These are phyloP conservation scores for Lachnellula occidentalis DNA, from an alignment of 2,329 filamentous ascomycete genomes.

Conservation along the genomic window DNA sequence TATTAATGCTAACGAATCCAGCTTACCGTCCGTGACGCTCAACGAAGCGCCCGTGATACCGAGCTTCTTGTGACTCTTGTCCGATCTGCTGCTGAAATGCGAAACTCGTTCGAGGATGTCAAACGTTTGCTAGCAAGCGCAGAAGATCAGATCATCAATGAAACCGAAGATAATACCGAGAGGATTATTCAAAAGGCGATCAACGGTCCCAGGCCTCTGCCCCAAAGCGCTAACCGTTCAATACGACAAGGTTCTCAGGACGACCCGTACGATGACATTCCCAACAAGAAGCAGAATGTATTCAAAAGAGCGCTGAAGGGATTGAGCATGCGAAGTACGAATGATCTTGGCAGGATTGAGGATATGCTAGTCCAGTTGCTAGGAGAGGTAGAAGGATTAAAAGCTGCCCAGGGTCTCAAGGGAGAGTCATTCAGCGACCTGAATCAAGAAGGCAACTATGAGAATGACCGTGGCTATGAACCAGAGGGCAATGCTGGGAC, in stretches of 20 bases:
- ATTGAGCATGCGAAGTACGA: conserved; percentile 78
- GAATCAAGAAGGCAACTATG: conserved; percentile 56
- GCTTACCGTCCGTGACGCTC: conserved; percentile 93
- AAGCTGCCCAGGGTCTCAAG: conserved; percentile 47
- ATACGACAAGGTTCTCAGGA: conserved; percentile 43
- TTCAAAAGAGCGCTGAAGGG: conserved; percentile 92
- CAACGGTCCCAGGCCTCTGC: conserved; percentile 79
- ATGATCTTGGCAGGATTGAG: conserved; percentile 82
- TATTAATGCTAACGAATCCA: conserved; percentile 30
- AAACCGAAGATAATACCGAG: conserved; percentile 83
- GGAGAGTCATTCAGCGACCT: conserved; percentile 65
- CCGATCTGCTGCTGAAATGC: conserved; percentile 92
- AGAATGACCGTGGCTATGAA: conserved; percentile 72
- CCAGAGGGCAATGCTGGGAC: conserved; percentile 75
- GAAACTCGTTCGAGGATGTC: conserved; percentile 91
- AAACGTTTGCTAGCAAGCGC: conserved; percentile 88
- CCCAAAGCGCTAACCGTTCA: conserved; percentile 48
- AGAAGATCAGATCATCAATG: conserved; percentile 81
- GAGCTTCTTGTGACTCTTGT: conserved; percentile 95
- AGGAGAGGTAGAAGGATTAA: conserved; percentile 82
- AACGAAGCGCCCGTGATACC: conserved; percentile 91
- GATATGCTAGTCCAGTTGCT: conserved; percentile 90
- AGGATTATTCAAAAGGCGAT: conserved; percentile 77
- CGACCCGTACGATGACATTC: conserved; percentile 47
- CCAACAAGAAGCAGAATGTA: conserved; percentile 84